A percentile compares a stretch with the other conserved stretches of the same genome.
Conservation (phyloP, 2,329 filamentous ascomycete species). For the Beauveria caledonica region DNA sequence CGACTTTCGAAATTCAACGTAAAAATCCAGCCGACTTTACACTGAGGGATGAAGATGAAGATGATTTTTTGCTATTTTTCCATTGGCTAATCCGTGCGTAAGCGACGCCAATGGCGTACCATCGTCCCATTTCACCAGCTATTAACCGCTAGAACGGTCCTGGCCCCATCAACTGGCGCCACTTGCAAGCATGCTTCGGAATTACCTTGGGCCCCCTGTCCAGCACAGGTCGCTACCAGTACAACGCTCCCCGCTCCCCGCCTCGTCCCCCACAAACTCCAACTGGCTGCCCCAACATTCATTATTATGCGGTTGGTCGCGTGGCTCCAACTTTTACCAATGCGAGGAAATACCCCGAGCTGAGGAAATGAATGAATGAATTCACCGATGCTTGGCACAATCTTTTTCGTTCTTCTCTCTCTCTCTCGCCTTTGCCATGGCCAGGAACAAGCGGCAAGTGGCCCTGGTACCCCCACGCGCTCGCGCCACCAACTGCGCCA, state of each 20-base stretch:
- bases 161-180: too few relatives aligned
- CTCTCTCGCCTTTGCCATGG: not conserved
- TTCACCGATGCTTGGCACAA: not conserved
- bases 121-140: too few relatives aligned
- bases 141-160: too few relatives aligned
- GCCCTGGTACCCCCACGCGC: not conserved
- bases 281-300: not conserved
- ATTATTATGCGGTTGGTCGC: not conserved
- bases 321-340: not conserved
- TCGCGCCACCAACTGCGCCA: not conserved
- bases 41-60: too few relatives aligned
- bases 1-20: too few relatives aligned
- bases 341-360: not conserved
- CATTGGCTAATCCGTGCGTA: too few relatives aligned
- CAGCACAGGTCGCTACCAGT: not conserved
- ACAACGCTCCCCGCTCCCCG: not conserved
- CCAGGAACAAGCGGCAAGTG: not conserved
- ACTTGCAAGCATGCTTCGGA: too few relatives aligned
- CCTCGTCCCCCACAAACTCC: conserved; percentile 2
- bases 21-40: too few relatives aligned
- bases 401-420: not conserved
- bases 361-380: too few relatives aligned
- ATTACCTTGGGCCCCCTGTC: too few relatives aligned
- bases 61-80: too few relatives aligned
- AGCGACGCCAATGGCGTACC: too few relatives aligned